Evolutionary conservation across 2,329 filamentous ascomycete species (phyloP), one percentile per base, ranked within the genome.

Genomic region (Nemania abortiva): DNA sequence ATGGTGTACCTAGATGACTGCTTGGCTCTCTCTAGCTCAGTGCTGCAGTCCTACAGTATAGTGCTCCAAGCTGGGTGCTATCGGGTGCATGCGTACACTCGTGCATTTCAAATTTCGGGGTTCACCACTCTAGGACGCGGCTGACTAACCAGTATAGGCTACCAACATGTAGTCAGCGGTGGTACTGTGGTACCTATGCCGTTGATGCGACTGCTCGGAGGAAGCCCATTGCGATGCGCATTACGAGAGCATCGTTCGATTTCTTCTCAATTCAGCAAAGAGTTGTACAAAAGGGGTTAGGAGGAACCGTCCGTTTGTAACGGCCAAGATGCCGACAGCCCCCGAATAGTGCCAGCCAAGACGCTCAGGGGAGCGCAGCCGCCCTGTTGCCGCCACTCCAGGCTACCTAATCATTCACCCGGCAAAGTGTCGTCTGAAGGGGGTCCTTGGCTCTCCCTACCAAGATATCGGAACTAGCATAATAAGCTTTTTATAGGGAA

Each of bases 321-420:
- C 66, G 61, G 66, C 66, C 66, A 68, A 68, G 65, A 49, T 34
- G 22, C 60, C 55, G 60, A 60, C 55, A 34, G 39, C 3, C 49
- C 37, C 55, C 20, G 47, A 27, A 29, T 4, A 15, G 20, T 24
- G n/a, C 54, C 15, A 64, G 59, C 66, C 66, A 61, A 68, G 66
- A 18, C 50, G 20, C 54, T 55, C 58, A 31, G 7, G 50, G 59
- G 20, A 45, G 24, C 29, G 54, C 65, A 52, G 53, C 52, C 34
- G 50, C 60, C 9, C n/a, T 49, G 27, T 34, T 47, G 20, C 37
- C 49, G 49, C 27, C 47, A 47, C 37, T 18, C 31, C 15, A 42
- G 47, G 18, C 29, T 37, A 37, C 34, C 11, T 37, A 39, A 49
- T 49, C 20, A 47, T 22, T 7, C 42, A 56, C 52, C 52, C 39